Conservation (phyloP, 148 eudicot genomes). For the Mesembryanthemum crystallinum region DNA sequence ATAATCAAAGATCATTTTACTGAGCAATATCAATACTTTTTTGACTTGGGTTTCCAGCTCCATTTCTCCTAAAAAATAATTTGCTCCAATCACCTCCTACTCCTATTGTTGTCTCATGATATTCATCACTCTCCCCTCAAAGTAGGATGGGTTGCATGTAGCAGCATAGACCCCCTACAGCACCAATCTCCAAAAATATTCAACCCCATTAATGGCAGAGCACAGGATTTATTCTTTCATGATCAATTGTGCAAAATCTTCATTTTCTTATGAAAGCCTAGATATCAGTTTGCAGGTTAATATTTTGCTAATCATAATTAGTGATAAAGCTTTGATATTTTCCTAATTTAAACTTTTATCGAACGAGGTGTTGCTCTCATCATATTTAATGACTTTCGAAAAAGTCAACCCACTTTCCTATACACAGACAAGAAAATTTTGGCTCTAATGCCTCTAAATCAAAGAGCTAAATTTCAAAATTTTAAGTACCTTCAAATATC, state of each 20-base stretch:
- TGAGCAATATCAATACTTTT: neutral
- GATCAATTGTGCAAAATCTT: neutral
- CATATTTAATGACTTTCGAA: neutral
- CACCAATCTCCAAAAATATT: neutral
- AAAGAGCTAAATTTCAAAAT: neutral
- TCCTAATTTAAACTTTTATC: neutral
- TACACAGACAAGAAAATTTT: neutral
- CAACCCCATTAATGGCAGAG: neutral
- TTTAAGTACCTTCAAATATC: slow-evolving; percentile 2
- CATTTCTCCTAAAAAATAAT: too few species aligned
- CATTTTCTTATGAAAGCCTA: neutral
- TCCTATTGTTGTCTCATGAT: neutral
- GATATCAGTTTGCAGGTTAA: neutral
- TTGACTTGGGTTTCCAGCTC: too few species aligned
- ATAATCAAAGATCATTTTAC: neutral
- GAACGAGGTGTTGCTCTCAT: neutral
- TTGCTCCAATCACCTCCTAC: neutral
- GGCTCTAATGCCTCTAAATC: too few species aligned
- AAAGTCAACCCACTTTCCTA: neutral
- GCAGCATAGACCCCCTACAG: neutral
- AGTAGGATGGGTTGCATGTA: neutral
- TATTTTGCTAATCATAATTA: neutral
- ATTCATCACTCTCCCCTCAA: neutral
- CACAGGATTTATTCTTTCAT: neutral
- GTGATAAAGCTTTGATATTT: neutral